phyloP scores from a whole-genome alignment of 2,329 filamentous ascomycete species.

The Phaeoacremonium minimum region DNA sequence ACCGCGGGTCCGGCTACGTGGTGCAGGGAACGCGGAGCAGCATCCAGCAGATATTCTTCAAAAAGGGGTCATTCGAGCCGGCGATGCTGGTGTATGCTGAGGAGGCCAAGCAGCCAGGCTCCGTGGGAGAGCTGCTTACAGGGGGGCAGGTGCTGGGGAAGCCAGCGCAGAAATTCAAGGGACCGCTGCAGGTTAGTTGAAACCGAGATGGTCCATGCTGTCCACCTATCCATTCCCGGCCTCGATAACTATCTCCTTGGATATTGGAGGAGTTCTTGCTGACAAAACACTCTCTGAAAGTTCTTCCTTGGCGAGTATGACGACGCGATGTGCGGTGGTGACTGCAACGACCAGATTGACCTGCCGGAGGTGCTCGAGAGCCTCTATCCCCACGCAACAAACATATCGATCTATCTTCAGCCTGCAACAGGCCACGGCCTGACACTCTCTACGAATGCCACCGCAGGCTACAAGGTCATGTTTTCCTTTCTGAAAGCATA shows the following conservation, averaged over 20 bases:
- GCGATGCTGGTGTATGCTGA: constrained; percentile 21
- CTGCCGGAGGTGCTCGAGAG: constrained; percentile 3
- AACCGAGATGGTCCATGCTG: no score
- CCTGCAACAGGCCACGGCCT: constrained; percentile 29
- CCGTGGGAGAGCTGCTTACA: constrained; percentile 22
- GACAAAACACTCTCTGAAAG: constrained; percentile 8
- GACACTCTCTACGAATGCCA: constrained; percentile 28
- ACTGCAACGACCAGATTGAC: constrained; percentile 22
- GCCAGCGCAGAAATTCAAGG: constrained; percentile 19
- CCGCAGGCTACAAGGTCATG: constrained; percentile 19
- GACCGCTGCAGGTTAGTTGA: constrained; percentile 15
- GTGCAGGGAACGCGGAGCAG: constrained; percentile 14
- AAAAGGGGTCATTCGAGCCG: constrained; percentile 19
- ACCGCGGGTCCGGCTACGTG: constrained; percentile 16
- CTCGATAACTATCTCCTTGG: no score
- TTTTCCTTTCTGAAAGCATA: constrained; percentile 14
- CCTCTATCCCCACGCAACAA: constrained; percentile 21
- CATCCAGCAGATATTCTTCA: constrained; percentile 28
- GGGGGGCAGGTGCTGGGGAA: constrained; percentile 11
- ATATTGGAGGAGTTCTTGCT: background rate
- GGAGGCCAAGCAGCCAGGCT: constrained; percentile 24
- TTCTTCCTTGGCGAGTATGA: constrained; percentile 26
- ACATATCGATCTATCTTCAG: constrained; percentile 22
- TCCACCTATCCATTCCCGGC: no score
- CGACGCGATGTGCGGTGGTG: constrained; percentile 25